A percentile compares a stretch with the other conserved stretches of the same genome.
Evolutionary conservation across 208 protist species (phyloP).

Genomic region (Leishmania martiniquensis): DNA sequence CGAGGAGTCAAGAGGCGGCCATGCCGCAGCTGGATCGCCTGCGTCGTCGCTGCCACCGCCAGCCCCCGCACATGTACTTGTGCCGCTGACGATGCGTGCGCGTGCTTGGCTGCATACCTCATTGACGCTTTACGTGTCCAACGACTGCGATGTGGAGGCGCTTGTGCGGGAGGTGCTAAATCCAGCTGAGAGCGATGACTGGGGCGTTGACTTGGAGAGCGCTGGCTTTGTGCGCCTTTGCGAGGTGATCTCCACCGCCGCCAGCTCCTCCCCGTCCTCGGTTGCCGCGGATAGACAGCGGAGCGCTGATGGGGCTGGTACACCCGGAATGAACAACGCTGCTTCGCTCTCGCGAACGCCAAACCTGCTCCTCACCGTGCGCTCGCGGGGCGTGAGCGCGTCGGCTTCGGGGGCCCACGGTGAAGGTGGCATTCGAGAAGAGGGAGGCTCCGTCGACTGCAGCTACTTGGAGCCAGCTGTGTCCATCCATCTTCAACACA

Average conservation of each 20-base stretch:
- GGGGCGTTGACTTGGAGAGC: constrained; percentile 35
- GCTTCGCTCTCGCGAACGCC: not conserved
- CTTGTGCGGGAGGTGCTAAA: constrained; percentile 32
- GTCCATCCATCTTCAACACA: constrained; percentile 42
- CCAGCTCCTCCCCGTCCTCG: constrained; percentile 1
- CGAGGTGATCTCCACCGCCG: constrained; percentile 29
- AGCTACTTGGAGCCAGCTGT: constrained; percentile 21
- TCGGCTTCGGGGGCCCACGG: not conserved
- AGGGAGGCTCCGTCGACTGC: not conserved
- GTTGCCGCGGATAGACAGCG: not conserved
- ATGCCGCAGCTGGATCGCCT: not conserved
- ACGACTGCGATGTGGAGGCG: constrained; percentile 41
- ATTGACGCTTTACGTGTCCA: constrained; percentile 37
- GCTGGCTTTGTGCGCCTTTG: constrained; percentile 40
- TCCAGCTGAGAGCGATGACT: constrained; percentile 32
- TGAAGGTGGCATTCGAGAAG: not conserved
- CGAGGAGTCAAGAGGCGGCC: not conserved
- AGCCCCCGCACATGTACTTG: not conserved
- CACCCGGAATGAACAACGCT: not conserved
- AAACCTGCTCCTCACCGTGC: constrained; percentile 7
- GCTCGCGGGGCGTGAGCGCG: not conserved
- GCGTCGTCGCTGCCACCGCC: not conserved
- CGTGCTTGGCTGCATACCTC: constrained; percentile 31
- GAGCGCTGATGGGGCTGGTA: not conserved
- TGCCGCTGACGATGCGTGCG: constrained; percentile 6